Base-by-base conservation (phyloP, 2,329 filamentous ascomycete genomes). In the Xylariales sp. region DNA sequence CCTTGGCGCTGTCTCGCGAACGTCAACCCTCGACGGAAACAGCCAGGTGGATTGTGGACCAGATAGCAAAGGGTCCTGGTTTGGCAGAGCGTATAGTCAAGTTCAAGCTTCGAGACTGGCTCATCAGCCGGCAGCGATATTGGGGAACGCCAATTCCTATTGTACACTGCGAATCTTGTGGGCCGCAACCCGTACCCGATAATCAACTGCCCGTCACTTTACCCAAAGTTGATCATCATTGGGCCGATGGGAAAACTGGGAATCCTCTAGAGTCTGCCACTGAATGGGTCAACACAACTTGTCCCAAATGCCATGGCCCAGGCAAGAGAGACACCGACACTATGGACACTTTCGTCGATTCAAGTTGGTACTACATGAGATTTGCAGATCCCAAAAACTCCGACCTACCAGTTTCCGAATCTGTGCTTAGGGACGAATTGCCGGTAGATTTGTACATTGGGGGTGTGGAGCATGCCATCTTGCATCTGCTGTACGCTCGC, bases 301-400 rank as follows among this genome's bases (percentile, higher is more conserved):
- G 89, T 56, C 89, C 89, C 4, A 77, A 77, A 51, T 95, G 89
- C 54, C 67, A 74, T 12, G 72, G 76, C 1, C 65, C 78, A 18
- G 89, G 87, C 5, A 84, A 80, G 58, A 77, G 89, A 48, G 89
- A 95, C 50, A 95, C 89, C 0, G 89, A 95, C 59, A 95, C 89
- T 3, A 95, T 95, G 89, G 89, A 95, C 61, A 95, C 89, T 0
- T 95, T 95, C 64, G 89, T 95, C 46, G 89, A 95, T 64, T 95
- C 88, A 2, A 94, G 88, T 40, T 95, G 89, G 89, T 95, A 95
- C 62, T 95, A 83, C 56, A 80, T 90, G 65, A 78, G 88, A 10
- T 95, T 88, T 53, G 64, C 82, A 20, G 87, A 94, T 53, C 70
- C 85, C 1, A 69, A 80, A 14, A 90, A 93, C 50, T 50, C 69